Percentiles rank a stretch among this genome's conserved stretches.
Conservation (phyloP, 1,284 basidiomycete genomes). For the Peniophora sp. region DNA sequence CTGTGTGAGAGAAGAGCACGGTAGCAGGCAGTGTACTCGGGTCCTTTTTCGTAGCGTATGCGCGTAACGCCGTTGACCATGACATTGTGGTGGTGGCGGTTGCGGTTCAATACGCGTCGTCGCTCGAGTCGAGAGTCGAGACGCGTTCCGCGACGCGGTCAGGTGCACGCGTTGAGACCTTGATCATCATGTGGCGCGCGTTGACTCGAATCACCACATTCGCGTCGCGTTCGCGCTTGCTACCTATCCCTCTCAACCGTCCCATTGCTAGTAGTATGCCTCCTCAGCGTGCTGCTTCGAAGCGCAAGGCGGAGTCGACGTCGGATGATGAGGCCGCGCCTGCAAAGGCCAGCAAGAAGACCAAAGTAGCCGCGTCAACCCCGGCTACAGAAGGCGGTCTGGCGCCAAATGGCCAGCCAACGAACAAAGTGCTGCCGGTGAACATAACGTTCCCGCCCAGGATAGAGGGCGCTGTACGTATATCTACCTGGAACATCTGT, state of each 20-base stretch:
- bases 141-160: too few species aligned
- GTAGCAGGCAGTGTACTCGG: slow-evolving; percentile 51
- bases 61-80: slow-evolving; percentile 44
- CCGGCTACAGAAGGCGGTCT: background rate
- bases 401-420: slow-evolving; percentile 49
- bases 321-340: slow-evolving; percentile 14
- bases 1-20: slow-evolving; percentile 54
- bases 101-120: too few species aligned
- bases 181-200: too few species aligned
- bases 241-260: background rate
- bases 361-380: slow-evolving; percentile 9
- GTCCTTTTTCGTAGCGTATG: slow-evolving; percentile 46
- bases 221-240: too few species aligned
- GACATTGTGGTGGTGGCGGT: slow-evolving; percentile 3
- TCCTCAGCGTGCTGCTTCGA: slow-evolving; percentile 22
- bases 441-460: slow-evolving; percentile 51
- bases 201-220: too few species aligned
- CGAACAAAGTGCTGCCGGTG: slow-evolving; percentile 66
- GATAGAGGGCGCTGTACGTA: slow-evolving; percentile 37
- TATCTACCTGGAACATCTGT: slow-evolving; percentile 72
- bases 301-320: slow-evolving; percentile 16
- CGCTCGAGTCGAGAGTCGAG: too few species aligned
- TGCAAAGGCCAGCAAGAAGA: slow-evolving; percentile 11
- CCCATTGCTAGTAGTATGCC: slow-evolving; percentile 20
- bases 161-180: too few species aligned